phyloP scores from a whole-genome alignment of 129 eudicot species.

The Deinandra increscens region DNA sequence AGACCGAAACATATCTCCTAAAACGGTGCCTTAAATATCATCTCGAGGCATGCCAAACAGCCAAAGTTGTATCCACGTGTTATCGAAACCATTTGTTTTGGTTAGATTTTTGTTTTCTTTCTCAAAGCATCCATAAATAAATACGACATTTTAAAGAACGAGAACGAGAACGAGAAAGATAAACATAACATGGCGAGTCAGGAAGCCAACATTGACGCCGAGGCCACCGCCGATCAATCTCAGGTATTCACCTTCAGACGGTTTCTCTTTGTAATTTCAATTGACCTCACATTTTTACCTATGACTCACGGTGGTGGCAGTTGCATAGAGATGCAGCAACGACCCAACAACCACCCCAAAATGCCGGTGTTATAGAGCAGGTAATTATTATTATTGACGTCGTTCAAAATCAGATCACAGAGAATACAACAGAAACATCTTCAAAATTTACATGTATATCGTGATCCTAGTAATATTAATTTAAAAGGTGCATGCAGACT shows the following conservation, averaged over 20 bases:
- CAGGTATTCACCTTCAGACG: background rate
- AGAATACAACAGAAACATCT: too few species aligned
- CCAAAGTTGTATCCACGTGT: constrained; percentile 14
- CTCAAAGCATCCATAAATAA: background rate
- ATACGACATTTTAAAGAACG: too few species aligned
- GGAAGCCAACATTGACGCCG: constrained; percentile 17
- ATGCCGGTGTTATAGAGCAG: constrained; percentile 29
- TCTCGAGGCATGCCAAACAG: background rate
- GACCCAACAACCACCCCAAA: constrained; percentile 19
- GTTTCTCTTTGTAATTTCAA: background rate
- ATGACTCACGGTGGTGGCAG: constrained; percentile 15
- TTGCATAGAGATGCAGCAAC: constrained; percentile 33
- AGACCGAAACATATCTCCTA: background rate
- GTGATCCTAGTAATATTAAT: too few species aligned
- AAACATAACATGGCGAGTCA: constrained; percentile 26
- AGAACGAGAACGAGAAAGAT: background rate
- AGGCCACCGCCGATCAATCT: constrained; percentile 26
- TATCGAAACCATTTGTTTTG: constrained; percentile 1
- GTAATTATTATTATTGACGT: background rate
- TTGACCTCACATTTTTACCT: background rate
- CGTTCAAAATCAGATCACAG: too few species aligned
- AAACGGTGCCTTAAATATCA: constrained; percentile 1
- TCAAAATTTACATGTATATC: background rate
- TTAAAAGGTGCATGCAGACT: constrained; percentile 43
- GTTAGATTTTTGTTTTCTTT: background rate